A percentile compares a stretch with the other conserved stretches of the same genome.
These are phyloP conservation scores for Raddia distichophylla DNA, from an alignment of 176 grass and related monocot species.

Conservation along the genomic window DNA sequence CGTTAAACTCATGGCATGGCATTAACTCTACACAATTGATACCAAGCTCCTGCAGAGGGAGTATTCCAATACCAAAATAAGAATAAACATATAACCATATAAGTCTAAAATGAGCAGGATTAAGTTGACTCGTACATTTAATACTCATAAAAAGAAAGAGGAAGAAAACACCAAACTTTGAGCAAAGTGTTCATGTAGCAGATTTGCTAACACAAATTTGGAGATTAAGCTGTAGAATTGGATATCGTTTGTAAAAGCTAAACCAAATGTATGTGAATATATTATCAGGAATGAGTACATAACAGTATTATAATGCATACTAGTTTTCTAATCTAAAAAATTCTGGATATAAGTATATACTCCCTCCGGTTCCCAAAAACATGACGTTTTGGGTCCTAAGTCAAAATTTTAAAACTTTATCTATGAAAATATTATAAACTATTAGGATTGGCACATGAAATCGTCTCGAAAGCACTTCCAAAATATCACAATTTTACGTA, in stretches of 20 bases:
- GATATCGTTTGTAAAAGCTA: slow-evolving; percentile 1
- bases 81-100: slow-evolving; percentile 21
- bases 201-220: slow-evolving; percentile 20
- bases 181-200: not conserved
- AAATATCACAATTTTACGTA: no score
- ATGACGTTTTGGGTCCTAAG: no score
- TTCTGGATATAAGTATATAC: not conserved
- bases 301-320: not conserved
- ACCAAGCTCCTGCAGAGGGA: slow-evolving; percentile 73
- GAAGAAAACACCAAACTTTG: not conserved
- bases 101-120: not conserved
- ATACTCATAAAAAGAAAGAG: slow-evolving; percentile 1
- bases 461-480: no score
- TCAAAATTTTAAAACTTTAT: no score
- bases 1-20: slow-evolving; percentile 97
- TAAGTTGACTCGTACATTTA: not conserved
- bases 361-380: no score
- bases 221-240: not conserved
- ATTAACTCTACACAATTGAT: slow-evolving; percentile 96
- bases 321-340: not conserved
- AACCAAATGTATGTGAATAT: slow-evolving; percentile 9
- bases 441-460: no score
- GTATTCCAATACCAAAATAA: slow-evolving; percentile 34
- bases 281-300: not conserved
- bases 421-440: no score